Evolutionary conservation across 2,329 filamentous ascomycete genomes (phyloP).

Genomic region (Penicillium vulpinum): DNA sequence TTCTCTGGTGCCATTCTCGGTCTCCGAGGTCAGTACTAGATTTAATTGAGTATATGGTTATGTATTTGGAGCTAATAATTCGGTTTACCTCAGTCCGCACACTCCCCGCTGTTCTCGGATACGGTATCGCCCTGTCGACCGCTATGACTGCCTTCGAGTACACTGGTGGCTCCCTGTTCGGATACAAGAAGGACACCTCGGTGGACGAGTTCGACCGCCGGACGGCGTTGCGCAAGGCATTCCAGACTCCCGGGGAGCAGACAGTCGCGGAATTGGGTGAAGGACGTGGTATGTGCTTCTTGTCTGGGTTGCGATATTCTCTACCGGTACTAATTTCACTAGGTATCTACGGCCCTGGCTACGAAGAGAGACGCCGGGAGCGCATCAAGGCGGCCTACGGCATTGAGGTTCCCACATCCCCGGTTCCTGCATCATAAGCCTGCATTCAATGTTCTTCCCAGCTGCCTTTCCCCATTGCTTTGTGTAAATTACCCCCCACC

Average conservation of each 20-base stretch:
- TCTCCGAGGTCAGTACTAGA: slow-evolving; percentile 60
- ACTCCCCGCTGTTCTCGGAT: slow-evolving; percentile 69
- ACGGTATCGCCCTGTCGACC: slow-evolving; percentile 60
- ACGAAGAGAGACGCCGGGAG: slow-evolving; percentile 78
- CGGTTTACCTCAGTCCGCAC: slow-evolving; percentile 53
- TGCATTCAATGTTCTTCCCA: slow-evolving; percentile 20
- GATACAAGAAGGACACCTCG: slow-evolving; percentile 55
- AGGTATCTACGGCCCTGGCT: slow-evolving; percentile 81
- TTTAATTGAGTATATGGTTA: neutral
- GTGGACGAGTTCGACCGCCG: slow-evolving; percentile 75
- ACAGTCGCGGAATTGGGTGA: slow-evolving; percentile 81
- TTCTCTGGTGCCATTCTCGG: slow-evolving; percentile 72
- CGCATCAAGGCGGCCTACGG: slow-evolving; percentile 85
- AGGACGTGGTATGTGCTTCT: slow-evolving; percentile 69
- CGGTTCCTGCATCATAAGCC: slow-evolving; percentile 42
- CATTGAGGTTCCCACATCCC: slow-evolving; percentile 72
- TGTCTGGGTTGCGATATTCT: slow-evolving; percentile 4
- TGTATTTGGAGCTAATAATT: slow-evolving; percentile 17
- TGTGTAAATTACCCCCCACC: slow-evolving; percentile 33
- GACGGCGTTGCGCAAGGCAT: slow-evolving; percentile 70
- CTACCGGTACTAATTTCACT: slow-evolving; percentile 15
- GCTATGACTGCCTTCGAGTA: slow-evolving; percentile 66
- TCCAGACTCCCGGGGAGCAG: slow-evolving; percentile 73
- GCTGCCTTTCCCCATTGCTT: slow-evolving; percentile 25
- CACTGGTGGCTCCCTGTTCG: slow-evolving; percentile 63